Percentiles rank a stretch among this genome's conserved stretches.
Evolutionary conservation across 139 green algal species (phyloP).

Genomic region (Pleodorina starrii): DNA sequence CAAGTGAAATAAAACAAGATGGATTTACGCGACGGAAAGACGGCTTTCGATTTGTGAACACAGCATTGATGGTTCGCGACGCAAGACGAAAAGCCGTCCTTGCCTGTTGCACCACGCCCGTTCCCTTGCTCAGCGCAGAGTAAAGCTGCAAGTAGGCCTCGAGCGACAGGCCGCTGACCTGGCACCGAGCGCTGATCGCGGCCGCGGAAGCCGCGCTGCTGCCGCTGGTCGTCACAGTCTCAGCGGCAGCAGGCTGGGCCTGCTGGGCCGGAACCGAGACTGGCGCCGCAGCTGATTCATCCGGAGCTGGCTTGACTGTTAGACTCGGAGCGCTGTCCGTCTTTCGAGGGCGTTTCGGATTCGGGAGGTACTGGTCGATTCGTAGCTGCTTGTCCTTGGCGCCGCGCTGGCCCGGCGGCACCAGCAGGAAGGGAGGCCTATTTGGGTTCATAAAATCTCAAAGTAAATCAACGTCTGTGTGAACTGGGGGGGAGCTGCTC

Average conservation of each 20-base stretch:
- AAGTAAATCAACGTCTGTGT: background rate
- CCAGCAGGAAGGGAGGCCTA: background rate
- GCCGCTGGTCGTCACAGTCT: background rate
- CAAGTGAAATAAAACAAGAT: too few relatives aligned
- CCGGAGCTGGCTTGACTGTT: background rate
- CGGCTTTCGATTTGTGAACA: too few relatives aligned
- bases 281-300: background rate
- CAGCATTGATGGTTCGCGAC: too few relatives aligned
- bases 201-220: background rate
- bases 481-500: too few relatives aligned
- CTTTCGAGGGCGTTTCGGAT: background rate
- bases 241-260: background rate
- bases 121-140: constrained; percentile 53
- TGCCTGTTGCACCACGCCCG: constrained; percentile 34
- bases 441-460: constrained; percentile 1
- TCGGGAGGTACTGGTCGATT: constrained; percentile 25
- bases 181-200: background rate
- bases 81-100: too few relatives aligned
- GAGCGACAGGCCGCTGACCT: constrained; percentile 21
- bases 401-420: background rate
- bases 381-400: constrained; percentile 21
- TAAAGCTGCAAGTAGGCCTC: constrained; percentile 56
- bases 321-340: background rate
- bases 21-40: too few relatives aligned
- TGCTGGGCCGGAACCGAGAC: background rate